Percentiles rank a stretch among this genome's conserved stretches.
Evolutionary conservation across 768 basidiomycete genomes (phyloP).

Genomic region (Mycena haematopus): DNA sequence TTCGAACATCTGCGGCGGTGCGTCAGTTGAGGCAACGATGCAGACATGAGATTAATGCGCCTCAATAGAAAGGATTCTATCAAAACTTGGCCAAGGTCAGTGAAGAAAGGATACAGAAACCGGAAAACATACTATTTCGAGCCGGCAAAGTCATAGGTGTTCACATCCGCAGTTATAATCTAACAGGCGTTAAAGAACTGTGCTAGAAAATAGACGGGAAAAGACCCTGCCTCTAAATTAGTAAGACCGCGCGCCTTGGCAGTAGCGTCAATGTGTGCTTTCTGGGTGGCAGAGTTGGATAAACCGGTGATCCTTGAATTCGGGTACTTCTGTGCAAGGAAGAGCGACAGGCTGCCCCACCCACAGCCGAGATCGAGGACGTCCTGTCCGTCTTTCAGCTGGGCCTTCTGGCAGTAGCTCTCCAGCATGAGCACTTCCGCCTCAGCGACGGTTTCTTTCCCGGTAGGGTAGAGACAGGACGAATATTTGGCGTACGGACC

Average conservation of each 20-base stretch:
- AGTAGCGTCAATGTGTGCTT: constrained; percentile 60
- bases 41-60: constrained; percentile 37
- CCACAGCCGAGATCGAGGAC: constrained; percentile 77
- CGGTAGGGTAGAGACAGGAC: constrained; percentile 67
- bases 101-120: background rate
- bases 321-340: constrained; percentile 75
- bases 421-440: constrained; percentile 72
- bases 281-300: constrained; percentile 74
- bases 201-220: background rate
- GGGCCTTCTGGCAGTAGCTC: constrained; percentile 70
- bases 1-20: constrained; percentile 65
- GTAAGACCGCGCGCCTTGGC: constrained; percentile 55
- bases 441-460: constrained; percentile 62
- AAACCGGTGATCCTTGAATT: constrained; percentile 65
- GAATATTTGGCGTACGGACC: constrained; percentile 74
- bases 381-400: constrained; percentile 63
- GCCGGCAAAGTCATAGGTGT: constrained; percentile 61
- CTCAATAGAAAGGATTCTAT: constrained; percentile 74
- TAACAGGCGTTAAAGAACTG: constrained; percentile 26
- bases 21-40: background rate
- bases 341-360: constrained; percentile 76
- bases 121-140: constrained; percentile 45
- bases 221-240: constrained; percentile 59
- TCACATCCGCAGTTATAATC: constrained; percentile 76
- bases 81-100: constrained; percentile 52